A percentile compares a stretch with the other conserved stretches of the same genome.
These are phyloP conservation scores for Fusarium metavorans DNA, from an alignment of 2,329 filamentous ascomycete genomes.

Conservation along the genomic window DNA sequence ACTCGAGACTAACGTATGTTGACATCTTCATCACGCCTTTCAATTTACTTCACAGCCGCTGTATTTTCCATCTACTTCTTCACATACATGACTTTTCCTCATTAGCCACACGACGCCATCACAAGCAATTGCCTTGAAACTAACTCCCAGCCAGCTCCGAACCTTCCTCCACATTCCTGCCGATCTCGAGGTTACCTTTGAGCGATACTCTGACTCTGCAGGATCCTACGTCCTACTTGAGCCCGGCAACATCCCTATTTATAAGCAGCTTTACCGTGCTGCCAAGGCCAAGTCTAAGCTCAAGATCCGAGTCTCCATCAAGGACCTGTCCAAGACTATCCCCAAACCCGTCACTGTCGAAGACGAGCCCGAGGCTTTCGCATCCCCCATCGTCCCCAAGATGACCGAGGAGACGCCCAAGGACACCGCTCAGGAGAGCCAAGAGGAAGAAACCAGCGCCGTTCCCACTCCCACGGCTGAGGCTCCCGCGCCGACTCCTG, in stretches of 20 bases:
- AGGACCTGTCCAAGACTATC: constrained; percentile 39
- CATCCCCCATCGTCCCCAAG: constrained; percentile 14
- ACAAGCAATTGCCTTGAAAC: neutral
- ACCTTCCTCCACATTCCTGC: constrained; percentile 50
- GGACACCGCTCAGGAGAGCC: constrained; percentile 16
- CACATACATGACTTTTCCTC: neutral
- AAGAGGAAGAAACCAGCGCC: constrained; percentile 31
- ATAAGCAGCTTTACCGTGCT: constrained; percentile 96
- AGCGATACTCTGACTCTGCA: constrained; percentile 96
- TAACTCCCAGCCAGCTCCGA: constrained; percentile 49
- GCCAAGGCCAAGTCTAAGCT: constrained; percentile 99
- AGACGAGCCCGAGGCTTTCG: constrained; percentile 57
- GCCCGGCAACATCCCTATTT: constrained; percentile 81
- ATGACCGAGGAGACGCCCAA: constrained; percentile 32
- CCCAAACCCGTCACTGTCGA: constrained; percentile 63
- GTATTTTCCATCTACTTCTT: neutral
- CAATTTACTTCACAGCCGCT: neutral
- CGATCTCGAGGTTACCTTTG: constrained; percentile 69
- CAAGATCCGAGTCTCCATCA: constrained; percentile 79
- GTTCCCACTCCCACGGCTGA: constrained; percentile 31
- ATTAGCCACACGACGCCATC: neutral
- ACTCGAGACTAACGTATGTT: constrained; percentile 86
- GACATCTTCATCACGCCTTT: constrained; percentile 5
- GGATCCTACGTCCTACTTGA: constrained; percentile 84
- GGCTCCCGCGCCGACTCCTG: constrained; percentile 33